These are phyloP conservation scores for Ascoidea asiatica DNA, from an alignment of 805 yeast species.

Conservation along the genomic window DNA sequence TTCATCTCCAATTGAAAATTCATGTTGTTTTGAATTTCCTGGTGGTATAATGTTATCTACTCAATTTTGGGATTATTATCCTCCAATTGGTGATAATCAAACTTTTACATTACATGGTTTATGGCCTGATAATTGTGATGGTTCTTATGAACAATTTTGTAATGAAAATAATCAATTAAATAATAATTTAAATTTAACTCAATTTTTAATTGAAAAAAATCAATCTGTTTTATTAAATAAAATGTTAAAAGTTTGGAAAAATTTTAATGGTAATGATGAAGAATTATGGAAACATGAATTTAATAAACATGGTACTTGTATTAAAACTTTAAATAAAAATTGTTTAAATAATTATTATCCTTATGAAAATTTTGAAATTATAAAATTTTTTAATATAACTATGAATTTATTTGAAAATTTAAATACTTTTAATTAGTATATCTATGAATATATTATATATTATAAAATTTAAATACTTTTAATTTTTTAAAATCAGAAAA, in stretches of 20 bases:
- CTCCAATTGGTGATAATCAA: constrained; percentile 58
- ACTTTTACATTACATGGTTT: constrained; percentile 74
- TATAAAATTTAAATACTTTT: constrained; percentile 49
- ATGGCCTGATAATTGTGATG: constrained; percentile 86
- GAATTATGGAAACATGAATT: constrained; percentile 81
- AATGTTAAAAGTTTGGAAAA: constrained; percentile 61
- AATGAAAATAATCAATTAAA: constrained; percentile 21
- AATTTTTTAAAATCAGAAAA: constrained; percentile 54
- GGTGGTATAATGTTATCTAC: constrained; percentile 78
- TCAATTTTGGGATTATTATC: constrained; percentile 86
- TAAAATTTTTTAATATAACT: constrained; percentile 55
- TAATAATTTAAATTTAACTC: no score
- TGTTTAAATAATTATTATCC: constrained; percentile 15
- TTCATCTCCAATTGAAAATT: no score
- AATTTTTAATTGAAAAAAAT: constrained; percentile 11
- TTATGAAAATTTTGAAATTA: constrained; percentile 31
- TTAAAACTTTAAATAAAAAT: constrained; percentile 19
- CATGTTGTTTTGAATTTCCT: constrained; percentile 79
- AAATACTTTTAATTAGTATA: constrained; percentile 58
- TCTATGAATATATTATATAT: no score
- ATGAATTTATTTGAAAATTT: constrained; percentile 41
- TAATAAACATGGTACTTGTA: constrained; percentile 91
- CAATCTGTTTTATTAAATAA: constrained; percentile 39
- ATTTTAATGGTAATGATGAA: constrained; percentile 53
- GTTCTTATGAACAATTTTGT: constrained; percentile 72